A percentile compares a stretch with the other conserved stretches of the same genome.
Evolutionary conservation across 129 eudicot genomes (phyloP).

Genomic region (Ambrosia trifida): DNA sequence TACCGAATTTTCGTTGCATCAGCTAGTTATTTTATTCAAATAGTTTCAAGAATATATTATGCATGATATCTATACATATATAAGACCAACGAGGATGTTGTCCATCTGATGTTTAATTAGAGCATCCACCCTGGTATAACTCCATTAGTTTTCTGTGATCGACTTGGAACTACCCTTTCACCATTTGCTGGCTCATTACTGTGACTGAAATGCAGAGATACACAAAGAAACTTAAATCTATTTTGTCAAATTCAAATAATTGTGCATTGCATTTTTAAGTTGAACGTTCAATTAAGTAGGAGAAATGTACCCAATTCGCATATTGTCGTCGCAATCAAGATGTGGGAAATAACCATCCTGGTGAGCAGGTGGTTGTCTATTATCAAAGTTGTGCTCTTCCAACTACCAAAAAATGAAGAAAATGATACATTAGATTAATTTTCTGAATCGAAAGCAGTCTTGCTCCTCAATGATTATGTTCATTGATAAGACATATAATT

Average conservation of each 20-base stretch:
- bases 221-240: not conserved
- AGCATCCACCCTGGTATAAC: conserved; percentile 57
- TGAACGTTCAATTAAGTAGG: not conserved
- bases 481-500: too few species aligned
- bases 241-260: not conserved
- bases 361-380: conserved; percentile 22
- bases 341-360: conserved; percentile 28
- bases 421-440: not conserved
- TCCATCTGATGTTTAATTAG: conserved; percentile 16
- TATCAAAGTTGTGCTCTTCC: conserved; percentile 35
- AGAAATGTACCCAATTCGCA: conserved; percentile 28
- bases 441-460: not conserved
- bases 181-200: conserved; percentile 27
- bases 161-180: conserved; percentile 23
- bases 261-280: not conserved
- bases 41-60: not conserved
- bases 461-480: not conserved
- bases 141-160: conserved; percentile 30
- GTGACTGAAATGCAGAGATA: conserved; percentile 29
- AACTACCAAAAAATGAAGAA: conserved; percentile 25
- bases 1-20: not conserved
- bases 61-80: not conserved
- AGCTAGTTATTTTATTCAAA: conserved; percentile 14
- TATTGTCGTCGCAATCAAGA: conserved; percentile 24
- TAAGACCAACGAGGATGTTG: conserved; percentile 4